Percentiles rank a stretch among this genome's conserved stretches.
These are phyloP conservation scores for Jackrogersella multiformis DNA, from an alignment of 495 filamentous ascomycete genomes.

Conservation along the genomic window DNA sequence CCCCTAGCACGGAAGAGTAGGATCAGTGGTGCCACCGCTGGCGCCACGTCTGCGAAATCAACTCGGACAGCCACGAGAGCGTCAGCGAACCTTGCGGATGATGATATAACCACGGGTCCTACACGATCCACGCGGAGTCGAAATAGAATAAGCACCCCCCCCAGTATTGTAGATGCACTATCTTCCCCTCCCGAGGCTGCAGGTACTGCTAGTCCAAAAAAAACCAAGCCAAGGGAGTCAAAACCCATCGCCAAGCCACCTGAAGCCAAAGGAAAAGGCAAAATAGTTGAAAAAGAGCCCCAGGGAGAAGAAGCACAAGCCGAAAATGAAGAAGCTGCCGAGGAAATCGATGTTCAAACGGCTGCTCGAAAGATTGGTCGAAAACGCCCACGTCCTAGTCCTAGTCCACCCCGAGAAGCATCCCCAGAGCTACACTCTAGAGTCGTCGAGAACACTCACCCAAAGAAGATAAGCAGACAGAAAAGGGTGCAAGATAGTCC, in stretches of 20 bases:
- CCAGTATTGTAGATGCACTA: slow-evolving; percentile 37
- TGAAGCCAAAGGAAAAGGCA: slow-evolving; percentile 12
- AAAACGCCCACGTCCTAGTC: slow-evolving; percentile 51
- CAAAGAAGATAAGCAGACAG: slow-evolving; percentile 48
- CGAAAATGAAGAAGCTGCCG: slow-evolving; percentile 35
- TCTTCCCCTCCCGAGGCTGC: slow-evolving; percentile 46
- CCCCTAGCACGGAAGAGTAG: slow-evolving; percentile 52
- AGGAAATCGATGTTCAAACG: slow-evolving; percentile 48
- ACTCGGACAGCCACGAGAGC: slow-evolving; percentile 24
- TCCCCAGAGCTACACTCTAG: slow-evolving; percentile 46
- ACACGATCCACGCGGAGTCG: slow-evolving; percentile 39
- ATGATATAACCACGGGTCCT: slow-evolving; percentile 16
- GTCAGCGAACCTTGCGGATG: slow-evolving; percentile 15
- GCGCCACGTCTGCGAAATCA: slow-evolving; percentile 28
- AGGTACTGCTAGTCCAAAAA: slow-evolving; percentile 45
- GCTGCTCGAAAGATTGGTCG: slow-evolving; percentile 48
- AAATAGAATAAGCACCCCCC: slow-evolving; percentile 26
- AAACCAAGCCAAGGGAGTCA: slow-evolving; percentile 31
- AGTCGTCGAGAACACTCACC: slow-evolving; percentile 35
- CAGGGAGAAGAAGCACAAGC: slow-evolving; percentile 42
- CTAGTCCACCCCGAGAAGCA: slow-evolving; percentile 40
- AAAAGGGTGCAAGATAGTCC: slow-evolving; percentile 46
- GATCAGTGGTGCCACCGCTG: slow-evolving; percentile 37
- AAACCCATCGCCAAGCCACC: slow-evolving; percentile 19
- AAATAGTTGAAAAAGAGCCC: slow-evolving; percentile 30